phyloP scores from a whole-genome alignment of 805 yeast genomes.

The Hanseniaspora valbyensis region DNA sequence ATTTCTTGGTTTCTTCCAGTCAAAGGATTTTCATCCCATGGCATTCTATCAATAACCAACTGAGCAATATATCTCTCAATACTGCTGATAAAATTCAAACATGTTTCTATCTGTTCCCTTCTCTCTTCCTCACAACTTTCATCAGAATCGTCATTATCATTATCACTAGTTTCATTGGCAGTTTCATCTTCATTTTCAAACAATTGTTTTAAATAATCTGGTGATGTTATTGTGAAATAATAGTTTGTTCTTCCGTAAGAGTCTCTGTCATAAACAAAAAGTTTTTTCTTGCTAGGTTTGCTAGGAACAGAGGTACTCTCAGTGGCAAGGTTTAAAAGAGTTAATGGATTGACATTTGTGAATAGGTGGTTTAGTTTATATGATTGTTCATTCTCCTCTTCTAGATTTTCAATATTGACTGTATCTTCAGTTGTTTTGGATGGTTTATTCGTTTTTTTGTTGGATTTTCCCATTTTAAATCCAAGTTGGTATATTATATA shows the following conservation, averaged over 20 bases:
- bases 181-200: conserved; percentile 10
- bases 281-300: conserved; percentile 19
- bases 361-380: conserved; percentile 1
- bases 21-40: background rate
- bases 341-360: conserved; percentile 1
- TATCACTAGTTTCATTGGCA: too few species aligned
- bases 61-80: conserved; percentile 24
- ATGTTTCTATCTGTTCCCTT: conserved; percentile 26
- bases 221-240: conserved; percentile 11
- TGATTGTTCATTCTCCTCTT: background rate
- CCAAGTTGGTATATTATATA: too few species aligned
- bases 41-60: conserved; percentile 7
- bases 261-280: conserved; percentile 25
- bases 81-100: conserved; percentile 26
- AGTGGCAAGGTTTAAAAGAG: background rate
- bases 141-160: background rate
- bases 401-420: too few species aligned
- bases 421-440: background rate
- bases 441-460: background rate
- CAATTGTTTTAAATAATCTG: conserved; percentile 9
- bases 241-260: conserved; percentile 11
- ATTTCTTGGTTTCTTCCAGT: background rate
- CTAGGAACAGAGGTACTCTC: background rate
- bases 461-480: too few species aligned
- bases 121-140: conserved; percentile 18